Evolutionary conservation across 345 rosid species (phyloP).

Genomic region (Syzygium aromaticum): DNA sequence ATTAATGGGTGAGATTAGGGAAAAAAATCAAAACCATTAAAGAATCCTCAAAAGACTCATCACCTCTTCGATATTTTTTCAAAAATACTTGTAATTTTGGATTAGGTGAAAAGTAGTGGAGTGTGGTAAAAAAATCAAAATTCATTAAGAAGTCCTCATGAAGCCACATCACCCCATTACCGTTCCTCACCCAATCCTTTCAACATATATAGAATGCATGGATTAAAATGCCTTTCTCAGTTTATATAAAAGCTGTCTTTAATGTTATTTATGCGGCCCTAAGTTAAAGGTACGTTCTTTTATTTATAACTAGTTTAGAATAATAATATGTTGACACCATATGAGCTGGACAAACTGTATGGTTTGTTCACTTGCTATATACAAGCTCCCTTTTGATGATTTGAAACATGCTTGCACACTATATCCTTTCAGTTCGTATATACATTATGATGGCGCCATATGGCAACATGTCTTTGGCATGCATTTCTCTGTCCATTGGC

Average conservation of each 20-base stretch:
- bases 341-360: not conserved
- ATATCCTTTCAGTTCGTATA: not conserved
- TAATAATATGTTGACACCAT: not conserved
- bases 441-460: not conserved
- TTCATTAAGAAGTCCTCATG: not conserved
- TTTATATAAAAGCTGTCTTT: not conserved
- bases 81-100: not conserved
- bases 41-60: not conserved
- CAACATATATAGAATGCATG: not conserved
- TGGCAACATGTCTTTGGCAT: not conserved
- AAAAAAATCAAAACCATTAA: not conserved
- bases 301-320: not conserved
- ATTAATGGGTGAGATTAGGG: not conserved
- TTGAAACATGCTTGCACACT: not conserved
- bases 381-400: not conserved
- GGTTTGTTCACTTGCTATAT: not conserved
- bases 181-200: not conserved
- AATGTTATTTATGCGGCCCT: not conserved
- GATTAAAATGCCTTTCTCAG: not conserved
- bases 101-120: not conserved
- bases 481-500: not conserved
- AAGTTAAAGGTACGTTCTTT: not conserved
- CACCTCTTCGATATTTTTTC: not conserved
- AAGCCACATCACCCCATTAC: not conserved
- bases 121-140: not conserved